Percentiles rank a stretch among this genome's conserved stretches.
phyloP scores from a whole-genome alignment of 2,329 filamentous ascomycete species.

The Domatiomyces catenatus region DNA sequence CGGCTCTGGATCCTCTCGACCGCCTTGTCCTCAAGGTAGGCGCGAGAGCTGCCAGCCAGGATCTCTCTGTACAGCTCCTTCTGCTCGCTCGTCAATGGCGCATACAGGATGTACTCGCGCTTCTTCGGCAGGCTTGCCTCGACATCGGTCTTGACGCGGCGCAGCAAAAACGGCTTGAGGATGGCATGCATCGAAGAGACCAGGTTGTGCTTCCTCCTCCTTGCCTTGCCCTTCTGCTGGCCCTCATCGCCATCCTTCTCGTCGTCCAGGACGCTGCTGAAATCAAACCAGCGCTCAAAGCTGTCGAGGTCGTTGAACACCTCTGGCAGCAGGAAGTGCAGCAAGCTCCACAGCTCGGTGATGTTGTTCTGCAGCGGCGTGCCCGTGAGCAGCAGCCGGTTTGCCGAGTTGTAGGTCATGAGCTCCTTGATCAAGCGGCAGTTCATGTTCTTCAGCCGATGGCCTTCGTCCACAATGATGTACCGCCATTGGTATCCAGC shows the following conservation, averaged over 20 bases:
- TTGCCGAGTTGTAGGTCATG: conserved; percentile 76
- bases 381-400: conserved; percentile 80
- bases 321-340: conserved; percentile 83
- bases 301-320: conserved; percentile 88
- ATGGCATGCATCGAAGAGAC: conserved; percentile 86
- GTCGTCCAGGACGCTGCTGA: conserved; percentile 77
- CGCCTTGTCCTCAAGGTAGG: conserved; percentile 36
- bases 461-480: conserved; percentile 97
- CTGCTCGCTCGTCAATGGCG: conserved; percentile 79
- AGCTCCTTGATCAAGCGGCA: conserved; percentile 81
- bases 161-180: conserved; percentile 74
- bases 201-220: conserved; percentile 60
- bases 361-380: conserved; percentile 94
- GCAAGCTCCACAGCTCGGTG: conserved; percentile 81
- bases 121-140: conserved; percentile 87
- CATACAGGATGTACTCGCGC: conserved; percentile 88
- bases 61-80: conserved; percentile 81
- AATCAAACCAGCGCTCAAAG: conserved; percentile 95
- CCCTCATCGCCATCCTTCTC: conserved; percentile 61
- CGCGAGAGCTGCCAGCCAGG: conserved; percentile 54
- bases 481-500: conserved; percentile 87
- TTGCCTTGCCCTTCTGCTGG: conserved; percentile 45
- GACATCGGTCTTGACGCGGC: conserved; percentile 84
- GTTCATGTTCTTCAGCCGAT: conserved; percentile 93
- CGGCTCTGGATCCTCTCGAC: conserved; percentile 32